Base-by-base conservation (phyloP, 257 asterid genomes). In the Capsicum rhomboideum region DNA sequence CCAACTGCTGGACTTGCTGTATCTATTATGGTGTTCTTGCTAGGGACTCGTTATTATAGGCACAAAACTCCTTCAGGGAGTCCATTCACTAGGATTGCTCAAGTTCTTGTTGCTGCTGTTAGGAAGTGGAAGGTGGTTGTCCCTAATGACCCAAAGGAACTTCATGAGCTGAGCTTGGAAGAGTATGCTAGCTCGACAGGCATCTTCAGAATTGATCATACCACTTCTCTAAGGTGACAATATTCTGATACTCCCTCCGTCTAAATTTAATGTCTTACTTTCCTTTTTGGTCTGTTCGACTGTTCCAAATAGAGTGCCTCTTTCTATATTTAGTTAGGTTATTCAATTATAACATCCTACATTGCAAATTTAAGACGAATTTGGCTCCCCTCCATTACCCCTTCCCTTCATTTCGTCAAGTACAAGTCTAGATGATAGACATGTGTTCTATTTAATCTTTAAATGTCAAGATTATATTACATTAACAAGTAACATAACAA, bases 71-170 rank as follows among this genome's bases (percentile, higher is more conserved):
- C 85, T 0, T 74, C 87, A 0, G 96, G 91, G 14, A 92, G 96
- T 84, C 97, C 97, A 23, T 82, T 93, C 85, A 83, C 87, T 20
- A 90, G 88, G 71, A 93, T 93, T 91, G 94, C 92, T n/a, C 79
- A 85, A 84, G 97, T 93, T 61, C 52, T 93, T 18, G 90, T 90
- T 82, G 91, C 92, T 16, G 58, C 92, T 3, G 4, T 80, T 11
- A 89, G 90, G 85, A 93, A 93, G 86, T 83, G 91, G 93, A 87
- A 83, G 50, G 90, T 82, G 53, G 84, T 31, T 58, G 88, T 86
- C 16, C 97, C 97, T 0, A 67, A 68, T n/a, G 95, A 93, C 17
- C 90, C 94, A 46, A 91, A 89, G 23, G 85, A 89, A 49, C 91
- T 93, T 54, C 80, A 91, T 67, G 95, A 90, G 88, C 85, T 90